A percentile compares a stretch with the other conserved stretches of the same genome.
phyloP scores from a whole-genome alignment of 1,139 yeast genomes.

The Kurtzmaniella quercitrusa region DNA sequence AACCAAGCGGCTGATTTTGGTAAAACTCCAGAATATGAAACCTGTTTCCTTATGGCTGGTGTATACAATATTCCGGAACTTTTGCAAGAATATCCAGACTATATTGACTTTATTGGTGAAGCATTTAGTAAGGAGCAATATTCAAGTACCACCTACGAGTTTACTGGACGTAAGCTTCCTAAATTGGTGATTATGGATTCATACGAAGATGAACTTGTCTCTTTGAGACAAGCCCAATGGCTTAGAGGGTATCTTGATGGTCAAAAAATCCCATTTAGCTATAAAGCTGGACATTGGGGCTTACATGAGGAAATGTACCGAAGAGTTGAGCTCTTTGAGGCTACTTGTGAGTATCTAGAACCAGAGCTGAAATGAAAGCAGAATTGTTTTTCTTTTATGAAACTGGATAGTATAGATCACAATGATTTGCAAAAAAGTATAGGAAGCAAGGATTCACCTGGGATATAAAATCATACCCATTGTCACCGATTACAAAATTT shows the following conservation, averaged over 20 bases:
- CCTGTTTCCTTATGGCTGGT: slow-evolving; percentile 33
- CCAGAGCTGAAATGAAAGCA: slow-evolving; percentile 6
- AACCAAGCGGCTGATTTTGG: not conserved
- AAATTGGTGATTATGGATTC: slow-evolving; percentile 24
- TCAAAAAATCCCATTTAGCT: not conserved
- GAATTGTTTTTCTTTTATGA: no score
- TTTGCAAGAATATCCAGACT: slow-evolving; percentile 33
- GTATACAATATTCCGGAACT: slow-evolving; percentile 31
- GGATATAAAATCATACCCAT: no score
- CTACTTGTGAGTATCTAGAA: slow-evolving; percentile 7
- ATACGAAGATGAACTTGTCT: slow-evolving; percentile 31
- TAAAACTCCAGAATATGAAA: slow-evolving; percentile 8
- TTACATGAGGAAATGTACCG: slow-evolving; percentile 32
- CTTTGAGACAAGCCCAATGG: slow-evolving; percentile 20
- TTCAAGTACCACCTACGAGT: slow-evolving; percentile 16
- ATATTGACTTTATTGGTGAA: slow-evolving; percentile 26
- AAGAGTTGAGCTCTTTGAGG: slow-evolving; percentile 17
- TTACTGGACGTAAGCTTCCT: not conserved
- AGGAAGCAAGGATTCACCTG: no score
- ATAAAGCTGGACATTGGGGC: slow-evolving; percentile 24
- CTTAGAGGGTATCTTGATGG: slow-evolving; percentile 16
- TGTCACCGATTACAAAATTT: no score
- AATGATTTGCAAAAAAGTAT: no score
- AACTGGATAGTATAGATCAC: no score
- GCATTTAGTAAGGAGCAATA: slow-evolving; percentile 26